Percentiles rank a stretch among this genome's conserved stretches.
Evolutionary conservation across 2,329 filamentous ascomycete species (phyloP).

Genomic region (Beauveria sp.): DNA sequence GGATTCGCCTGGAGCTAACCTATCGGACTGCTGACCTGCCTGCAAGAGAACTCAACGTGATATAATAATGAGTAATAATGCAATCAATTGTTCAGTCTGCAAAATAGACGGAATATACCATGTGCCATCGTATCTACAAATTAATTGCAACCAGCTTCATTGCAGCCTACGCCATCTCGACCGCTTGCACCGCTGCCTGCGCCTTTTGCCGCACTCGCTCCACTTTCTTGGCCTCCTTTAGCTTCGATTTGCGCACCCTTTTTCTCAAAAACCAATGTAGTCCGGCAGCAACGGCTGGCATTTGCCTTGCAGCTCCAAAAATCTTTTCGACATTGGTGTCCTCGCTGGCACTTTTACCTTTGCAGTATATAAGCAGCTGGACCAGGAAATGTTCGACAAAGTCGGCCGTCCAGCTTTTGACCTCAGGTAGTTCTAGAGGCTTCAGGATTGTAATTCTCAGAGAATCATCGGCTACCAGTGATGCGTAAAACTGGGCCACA

Average conservation of each 20-base stretch:
- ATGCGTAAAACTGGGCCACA: slow-evolving; percentile 47
- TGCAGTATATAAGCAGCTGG: slow-evolving; percentile 60
- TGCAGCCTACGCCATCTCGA: not conserved
- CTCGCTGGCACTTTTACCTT: slow-evolving; percentile 37
- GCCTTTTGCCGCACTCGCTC: slow-evolving; percentile 26
- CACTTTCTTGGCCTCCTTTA: slow-evolving; percentile 42
- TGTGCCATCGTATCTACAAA: not conserved
- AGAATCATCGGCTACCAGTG: slow-evolving; percentile 38
- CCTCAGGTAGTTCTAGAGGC: slow-evolving; percentile 68
- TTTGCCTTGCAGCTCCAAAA: slow-evolving; percentile 56
- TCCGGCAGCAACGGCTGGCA: slow-evolving; percentile 62
- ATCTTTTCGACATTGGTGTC: slow-evolving; percentile 55
- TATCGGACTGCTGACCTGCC: not conserved
- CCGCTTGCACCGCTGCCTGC: slow-evolving; percentile 19
- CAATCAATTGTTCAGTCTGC: not conserved
- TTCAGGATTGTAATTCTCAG: slow-evolving; percentile 47
- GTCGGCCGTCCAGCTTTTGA: slow-evolving; percentile 66
- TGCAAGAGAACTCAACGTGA: not conserved
- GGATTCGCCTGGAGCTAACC: not conserved
- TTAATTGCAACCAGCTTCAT: not conserved
- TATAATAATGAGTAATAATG: not conserved
- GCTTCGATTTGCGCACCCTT: slow-evolving; percentile 58
- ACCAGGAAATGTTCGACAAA: slow-evolving; percentile 79
- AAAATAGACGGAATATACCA: not conserved
- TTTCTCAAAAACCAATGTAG: slow-evolving; percentile 75